Conservation (phyloP, 2,329 filamentous ascomycete genomes). For the Aspergillus luchuensis region DNA sequence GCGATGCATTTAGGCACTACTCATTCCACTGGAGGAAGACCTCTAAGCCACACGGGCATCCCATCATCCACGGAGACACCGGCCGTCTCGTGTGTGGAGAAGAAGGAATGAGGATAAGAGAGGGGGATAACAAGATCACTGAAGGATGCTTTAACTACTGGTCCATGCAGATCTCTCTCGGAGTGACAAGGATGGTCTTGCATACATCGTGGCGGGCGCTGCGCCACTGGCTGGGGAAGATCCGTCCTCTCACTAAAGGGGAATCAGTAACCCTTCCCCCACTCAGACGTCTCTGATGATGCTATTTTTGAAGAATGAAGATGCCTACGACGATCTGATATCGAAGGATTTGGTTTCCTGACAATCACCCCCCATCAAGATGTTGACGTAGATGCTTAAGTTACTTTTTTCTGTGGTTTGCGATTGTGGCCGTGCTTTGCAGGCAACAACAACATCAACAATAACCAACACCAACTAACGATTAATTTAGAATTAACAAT, state of each 20-base stretch:
- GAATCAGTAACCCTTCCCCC: background rate
- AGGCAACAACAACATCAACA: background rate
- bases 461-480: background rate
- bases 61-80: background rate
- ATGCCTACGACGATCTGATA: background rate
- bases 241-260: background rate
- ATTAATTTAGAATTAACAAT: background rate
- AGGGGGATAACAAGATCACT: background rate
- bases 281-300: background rate
- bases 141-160: constrained; percentile 7
- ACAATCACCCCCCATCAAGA: background rate
- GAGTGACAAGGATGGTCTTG: background rate
- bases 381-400: background rate
- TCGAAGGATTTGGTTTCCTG: background rate
- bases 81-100: background rate
- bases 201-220: constrained; percentile 6
- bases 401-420: background rate
- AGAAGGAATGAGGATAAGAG: background rate
- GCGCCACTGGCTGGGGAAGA: constrained; percentile 11
- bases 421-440: background rate
- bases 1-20: background rate
- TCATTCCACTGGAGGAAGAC: background rate
- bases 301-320: background rate
- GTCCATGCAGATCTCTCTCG: constrained; percentile 5
- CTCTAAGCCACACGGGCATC: background rate